phyloP scores from a whole-genome alignment of 129 eudicot species.

The Sambucus nigra region DNA sequence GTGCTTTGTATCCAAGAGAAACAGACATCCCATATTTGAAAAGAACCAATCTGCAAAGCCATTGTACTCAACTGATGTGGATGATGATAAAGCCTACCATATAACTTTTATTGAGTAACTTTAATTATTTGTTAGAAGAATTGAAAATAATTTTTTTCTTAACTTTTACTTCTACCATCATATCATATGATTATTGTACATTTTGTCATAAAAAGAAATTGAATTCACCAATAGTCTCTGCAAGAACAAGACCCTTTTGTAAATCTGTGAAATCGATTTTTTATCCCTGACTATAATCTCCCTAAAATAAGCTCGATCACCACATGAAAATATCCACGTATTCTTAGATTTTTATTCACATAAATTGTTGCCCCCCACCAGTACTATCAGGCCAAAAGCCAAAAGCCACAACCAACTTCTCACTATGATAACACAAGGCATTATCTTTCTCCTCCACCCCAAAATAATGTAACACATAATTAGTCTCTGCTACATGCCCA shows the following conservation, averaged over 20 bases:
- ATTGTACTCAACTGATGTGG: too few species aligned
- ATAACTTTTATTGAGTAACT: too few species aligned
- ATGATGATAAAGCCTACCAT: too few species aligned
- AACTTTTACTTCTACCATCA: too few species aligned
- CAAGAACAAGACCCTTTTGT: conserved; percentile 72
- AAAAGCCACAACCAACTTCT: conserved; percentile 84
- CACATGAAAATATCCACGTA: conserved; percentile 90
- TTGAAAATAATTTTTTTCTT: too few species aligned
- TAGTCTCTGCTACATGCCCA: conserved; percentile 69
- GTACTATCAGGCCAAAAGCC: conserved; percentile 59
- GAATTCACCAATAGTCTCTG: conserved; percentile 64
- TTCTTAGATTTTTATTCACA: conserved; percentile 74
- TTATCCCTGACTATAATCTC: conserved; percentile 89
- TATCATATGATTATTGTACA: too few species aligned
- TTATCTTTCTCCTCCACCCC: conserved; percentile 83
- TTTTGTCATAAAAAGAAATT: neutral
- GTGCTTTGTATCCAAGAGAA: too few species aligned
- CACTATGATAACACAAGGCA: conserved; percentile 75
- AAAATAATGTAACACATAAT: conserved; percentile 75
- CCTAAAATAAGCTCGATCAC: conserved; percentile 67
- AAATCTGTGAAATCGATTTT: conserved; percentile 76
- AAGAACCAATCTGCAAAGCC: too few species aligned
- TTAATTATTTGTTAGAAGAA: too few species aligned
- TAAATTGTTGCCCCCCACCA: conserved; percentile 26
- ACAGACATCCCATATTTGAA: too few species aligned